Evolutionary conservation across 23 red algal genomes (phyloP), one percentile per base, ranked within the genome.

Genomic region (Cyanidium caldarium): DNA sequence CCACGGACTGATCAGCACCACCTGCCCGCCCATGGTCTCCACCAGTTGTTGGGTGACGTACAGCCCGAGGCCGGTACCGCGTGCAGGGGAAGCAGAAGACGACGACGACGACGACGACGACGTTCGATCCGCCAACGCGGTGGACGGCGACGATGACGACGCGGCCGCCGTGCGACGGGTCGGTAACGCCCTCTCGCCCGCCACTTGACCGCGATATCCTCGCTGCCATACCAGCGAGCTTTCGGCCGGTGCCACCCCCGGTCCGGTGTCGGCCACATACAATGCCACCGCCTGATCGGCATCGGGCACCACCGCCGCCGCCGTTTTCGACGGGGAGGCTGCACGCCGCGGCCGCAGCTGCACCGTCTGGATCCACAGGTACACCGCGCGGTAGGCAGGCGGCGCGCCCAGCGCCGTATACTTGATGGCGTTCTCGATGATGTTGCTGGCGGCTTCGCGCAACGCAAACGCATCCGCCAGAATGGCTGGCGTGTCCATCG

Each of bases 391-490:
- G 41, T 38, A 33, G 34, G 3, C 15, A 84, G 20, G 26, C 72
- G 70, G 33, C 12, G 51, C 57, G 21, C 80, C 87, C 16, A 33
- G 35, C 12, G 80, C 72, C 1, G 87, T 79, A 30, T 85, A 94
- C 65, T 94, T 80, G 39, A 85, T 33, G 0, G 75, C 61, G 44
- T 94, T 94, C n/a, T 94, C 87, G 25, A 84, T 57, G 25, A 84
- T 44, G 36, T 78, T 84, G 17, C 43, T 42, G 30, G 78, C 66
- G 14, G 73, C 73, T 66, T 94, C 87, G 46, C 73, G 66, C 14
- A 94, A 29, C 25, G 42, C 68, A 25, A 34, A 57, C 28, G 56
- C 80, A 28, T 76, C 41, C 19, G 77, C 73, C 13, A 80, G 35
- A 15, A 84, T 73, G 13, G 87, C 72, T 10, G 87, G 80, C 35